A percentile compares a stretch with the other conserved stretches of the same genome.
phyloP scores from a whole-genome alignment of 1,139 yeast genomes.

The Pneumocystis carinii region DNA sequence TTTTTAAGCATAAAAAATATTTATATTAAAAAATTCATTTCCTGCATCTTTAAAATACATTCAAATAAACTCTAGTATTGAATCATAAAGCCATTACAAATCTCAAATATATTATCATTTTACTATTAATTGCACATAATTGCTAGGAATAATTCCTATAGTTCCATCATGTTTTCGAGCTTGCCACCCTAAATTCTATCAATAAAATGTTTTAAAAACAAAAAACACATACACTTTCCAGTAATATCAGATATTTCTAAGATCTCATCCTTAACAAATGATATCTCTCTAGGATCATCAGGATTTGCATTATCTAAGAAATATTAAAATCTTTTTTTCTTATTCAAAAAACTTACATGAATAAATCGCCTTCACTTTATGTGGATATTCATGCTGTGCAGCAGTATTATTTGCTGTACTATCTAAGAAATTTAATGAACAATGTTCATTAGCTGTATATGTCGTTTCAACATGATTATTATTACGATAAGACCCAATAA shows the following conservation, averaged over 20 bases:
- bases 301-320: conserved; percentile 60
- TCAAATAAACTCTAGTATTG: neutral
- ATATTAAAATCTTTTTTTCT: neutral
- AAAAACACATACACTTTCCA: conserved; percentile 41
- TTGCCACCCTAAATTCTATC: conserved; percentile 60
- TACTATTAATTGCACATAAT: conserved; percentile 30
- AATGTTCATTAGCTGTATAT: neutral
- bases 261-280: conserved; percentile 78
- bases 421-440: neutral
- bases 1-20: neutral
- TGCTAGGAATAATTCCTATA: conserved; percentile 92
- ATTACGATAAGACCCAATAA: neutral
- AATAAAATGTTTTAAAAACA: neutral
- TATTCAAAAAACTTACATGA: conserved; percentile 26
- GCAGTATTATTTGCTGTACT: conserved; percentile 24
- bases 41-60: neutral
- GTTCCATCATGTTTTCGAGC: conserved; percentile 81
- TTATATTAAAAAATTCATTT: neutral
- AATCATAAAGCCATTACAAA: neutral
- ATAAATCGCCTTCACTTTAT: conserved; percentile 74
- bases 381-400: conserved; percentile 45
- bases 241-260: conserved; percentile 83
- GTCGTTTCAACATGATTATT: neutral
- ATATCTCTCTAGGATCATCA: conserved; percentile 82
- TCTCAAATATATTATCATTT: neutral